Percentiles rank a stretch among this genome's conserved stretches.
phyloP scores from a whole-genome alignment of 2,329 filamentous ascomycete genomes.

The Fusarium domesticum region DNA sequence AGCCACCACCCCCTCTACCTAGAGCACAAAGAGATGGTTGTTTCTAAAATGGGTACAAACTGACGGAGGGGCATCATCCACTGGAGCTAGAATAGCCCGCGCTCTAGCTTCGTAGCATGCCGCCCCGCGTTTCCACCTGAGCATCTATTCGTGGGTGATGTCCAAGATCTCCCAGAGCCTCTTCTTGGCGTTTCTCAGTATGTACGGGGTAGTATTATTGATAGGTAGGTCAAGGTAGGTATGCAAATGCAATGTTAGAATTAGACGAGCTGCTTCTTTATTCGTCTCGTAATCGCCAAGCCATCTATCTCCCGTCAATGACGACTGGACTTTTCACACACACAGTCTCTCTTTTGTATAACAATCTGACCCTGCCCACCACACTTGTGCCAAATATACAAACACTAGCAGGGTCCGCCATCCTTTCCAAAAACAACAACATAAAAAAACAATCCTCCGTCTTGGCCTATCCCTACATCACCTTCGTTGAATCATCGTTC shows the following conservation, averaged over 20 bases:
- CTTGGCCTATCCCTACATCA: neutral
- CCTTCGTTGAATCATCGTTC: neutral
- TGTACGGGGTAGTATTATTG: no score
- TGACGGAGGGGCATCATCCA: neutral
- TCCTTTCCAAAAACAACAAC: no score
- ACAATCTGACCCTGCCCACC: neutral
- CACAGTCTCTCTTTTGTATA: neutral
- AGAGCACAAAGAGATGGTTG: no score
- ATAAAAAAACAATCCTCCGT: neutral
- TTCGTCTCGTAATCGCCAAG: neutral
- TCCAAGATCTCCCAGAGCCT: conserved; percentile 11
- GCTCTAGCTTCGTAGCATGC: neutral
- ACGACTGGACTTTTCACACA: neutral
- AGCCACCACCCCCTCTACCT: no score
- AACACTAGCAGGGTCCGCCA: neutral
- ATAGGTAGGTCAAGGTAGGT: no score
- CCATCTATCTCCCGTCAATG: neutral
- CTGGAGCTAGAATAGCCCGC: neutral
- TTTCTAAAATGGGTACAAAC: no score
- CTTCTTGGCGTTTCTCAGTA: conserved; percentile 16
- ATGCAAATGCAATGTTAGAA: neutral
- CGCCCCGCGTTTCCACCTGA: conserved; percentile 11
- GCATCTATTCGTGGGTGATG: conserved; percentile 15
- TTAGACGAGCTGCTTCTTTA: no score
- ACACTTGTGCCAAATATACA: neutral